Evolutionary conservation across 2,329 filamentous ascomycete genomes (phyloP), one percentile per base, ranked within the genome.

Genomic region (Trichophyton mentagrophytes): DNA sequence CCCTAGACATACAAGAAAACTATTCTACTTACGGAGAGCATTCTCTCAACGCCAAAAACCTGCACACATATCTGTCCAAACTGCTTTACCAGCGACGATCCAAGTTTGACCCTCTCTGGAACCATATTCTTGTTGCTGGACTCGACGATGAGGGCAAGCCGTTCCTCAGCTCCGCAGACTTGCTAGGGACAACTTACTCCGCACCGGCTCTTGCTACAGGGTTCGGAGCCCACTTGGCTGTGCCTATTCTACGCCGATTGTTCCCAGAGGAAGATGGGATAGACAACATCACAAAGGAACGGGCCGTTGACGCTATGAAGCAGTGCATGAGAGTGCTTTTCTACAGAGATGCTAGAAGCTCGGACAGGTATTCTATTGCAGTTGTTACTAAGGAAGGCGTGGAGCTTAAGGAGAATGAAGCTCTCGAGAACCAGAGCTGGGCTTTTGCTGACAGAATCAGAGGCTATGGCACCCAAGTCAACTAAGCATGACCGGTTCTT

Each of bases 321-420:
- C 88, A 96, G 78, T 96, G 90, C 76, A 91, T 99, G 89, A 97
- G 97, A 83, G 92, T 97, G 59, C 81, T 99, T 63, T 99, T 89
- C 80, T 99, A 99, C 80, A 84, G 93, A 69, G 93, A 99, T 77
- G 93, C 93, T 51, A 85, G 93, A 74, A 95, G 89, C 78, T 78
- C 93, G 77, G 90, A 96, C 76, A 82, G 83, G 67, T 99, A 96
- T 79, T 93, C 89, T 66, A 86, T 97, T 72, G 92, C 92, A 20
- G 82, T 97, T 60, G 82, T 99, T 61, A 93, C 89, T 61, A 88
- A 90, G 77, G 89, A 90, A 57, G 90, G 88, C n/a, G 85, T 97
- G 62, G 87, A 95, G 60, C 73, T 96, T 66, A 86, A 86, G 74
- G 85, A 95, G 76, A 78, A 88, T 69, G 88, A 95, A 80, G 85